Conservation (phyloP, 148 eudicot genomes). For the Silene latifolia region DNA sequence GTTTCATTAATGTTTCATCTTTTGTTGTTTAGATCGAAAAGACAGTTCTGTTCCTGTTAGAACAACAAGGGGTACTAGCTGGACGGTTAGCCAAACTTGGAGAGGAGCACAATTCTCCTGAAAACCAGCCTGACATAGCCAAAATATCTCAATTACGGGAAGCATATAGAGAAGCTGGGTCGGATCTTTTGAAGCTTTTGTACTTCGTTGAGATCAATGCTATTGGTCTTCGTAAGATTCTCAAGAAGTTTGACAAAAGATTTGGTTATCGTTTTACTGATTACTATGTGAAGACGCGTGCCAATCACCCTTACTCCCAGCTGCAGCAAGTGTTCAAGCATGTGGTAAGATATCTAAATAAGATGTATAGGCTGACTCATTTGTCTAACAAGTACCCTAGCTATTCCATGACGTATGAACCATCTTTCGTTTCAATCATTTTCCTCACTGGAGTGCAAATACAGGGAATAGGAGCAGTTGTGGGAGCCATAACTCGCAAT, state of each 20-base stretch:
- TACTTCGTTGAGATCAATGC: conserved; percentile 82
- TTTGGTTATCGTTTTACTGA: conserved; percentile 74
- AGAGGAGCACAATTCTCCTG: conserved; percentile 51
- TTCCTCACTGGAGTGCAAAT: conserved; percentile 6
- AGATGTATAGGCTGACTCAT: neutral
- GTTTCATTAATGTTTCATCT: neutral
- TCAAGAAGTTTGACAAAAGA: conserved; percentile 89
- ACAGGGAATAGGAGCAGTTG: conserved; percentile 96
- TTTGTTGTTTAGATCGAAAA: conserved; percentile 62
- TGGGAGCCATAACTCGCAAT: conserved; percentile 89
- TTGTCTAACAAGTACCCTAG: neutral
- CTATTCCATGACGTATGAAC: neutral
- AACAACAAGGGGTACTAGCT: conserved; percentile 88
- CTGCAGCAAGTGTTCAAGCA: conserved; percentile 95
- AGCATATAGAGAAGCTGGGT: conserved; percentile 69
- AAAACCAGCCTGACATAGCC: conserved; percentile 50
- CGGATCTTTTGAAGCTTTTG: conserved; percentile 71
- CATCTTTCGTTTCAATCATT: neutral
- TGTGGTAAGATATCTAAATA: conserved; percentile 52
- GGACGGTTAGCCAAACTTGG: conserved; percentile 58
- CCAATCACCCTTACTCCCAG: conserved; percentile 89
- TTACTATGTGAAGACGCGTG: conserved; percentile 88
- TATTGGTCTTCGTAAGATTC: conserved; percentile 81
- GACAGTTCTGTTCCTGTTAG: conserved; percentile 72
- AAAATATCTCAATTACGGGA: conserved; percentile 58